Evolutionary conservation across 1,284 basidiomycete species (phyloP).

Genomic region (Rhodotorula glutinis): DNA sequence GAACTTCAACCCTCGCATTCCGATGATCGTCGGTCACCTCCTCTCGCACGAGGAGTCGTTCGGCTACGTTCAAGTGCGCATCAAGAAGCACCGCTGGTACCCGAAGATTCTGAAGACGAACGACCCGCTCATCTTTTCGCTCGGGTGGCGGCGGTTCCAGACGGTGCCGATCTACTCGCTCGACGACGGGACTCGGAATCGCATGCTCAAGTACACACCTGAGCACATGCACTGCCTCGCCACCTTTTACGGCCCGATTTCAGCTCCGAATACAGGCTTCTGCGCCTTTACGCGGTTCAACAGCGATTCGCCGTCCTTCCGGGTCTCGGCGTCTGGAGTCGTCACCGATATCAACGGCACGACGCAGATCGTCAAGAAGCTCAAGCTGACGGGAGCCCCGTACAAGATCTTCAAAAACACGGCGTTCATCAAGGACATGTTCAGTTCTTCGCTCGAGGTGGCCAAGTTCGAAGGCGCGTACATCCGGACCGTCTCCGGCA

Average conservation of each 20-base stretch:
- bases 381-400: conserved; percentile 92
- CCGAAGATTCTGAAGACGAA: conserved; percentile 91
- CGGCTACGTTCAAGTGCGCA: conserved; percentile 88
- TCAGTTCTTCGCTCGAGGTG: conserved; percentile 84
- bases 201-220: conserved; percentile 99
- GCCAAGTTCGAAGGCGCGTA: conserved; percentile 98
- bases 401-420: conserved; percentile 99
- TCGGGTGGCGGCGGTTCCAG: conserved; percentile 97
- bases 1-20: conserved; percentile 86
- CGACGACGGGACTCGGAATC: conserved; percentile 95
- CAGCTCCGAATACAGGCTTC: conserved; percentile 93
- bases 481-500: conserved; percentile 90
- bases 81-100: conserved; percentile 97
- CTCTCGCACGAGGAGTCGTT: conserved; percentile 85
- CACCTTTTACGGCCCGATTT: conserved; percentile 89
- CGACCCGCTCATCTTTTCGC: conserved; percentile 89
- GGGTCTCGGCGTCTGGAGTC: conserved; percentile 89
- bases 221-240: conserved; percentile 99
- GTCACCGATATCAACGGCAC: conserved; percentile 89
- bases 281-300: conserved; percentile 90
- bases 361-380: conserved; percentile 94
- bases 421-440: conserved; percentile 98
- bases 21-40: conserved; percentile 90
- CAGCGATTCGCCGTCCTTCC: conserved; percentile 68
- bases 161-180: conserved; percentile 90